A percentile compares a stretch with the other conserved stretches of the same genome.
Conservation (phyloP, 1,284 basidiomycete species). For the Melampsora americana region DNA sequence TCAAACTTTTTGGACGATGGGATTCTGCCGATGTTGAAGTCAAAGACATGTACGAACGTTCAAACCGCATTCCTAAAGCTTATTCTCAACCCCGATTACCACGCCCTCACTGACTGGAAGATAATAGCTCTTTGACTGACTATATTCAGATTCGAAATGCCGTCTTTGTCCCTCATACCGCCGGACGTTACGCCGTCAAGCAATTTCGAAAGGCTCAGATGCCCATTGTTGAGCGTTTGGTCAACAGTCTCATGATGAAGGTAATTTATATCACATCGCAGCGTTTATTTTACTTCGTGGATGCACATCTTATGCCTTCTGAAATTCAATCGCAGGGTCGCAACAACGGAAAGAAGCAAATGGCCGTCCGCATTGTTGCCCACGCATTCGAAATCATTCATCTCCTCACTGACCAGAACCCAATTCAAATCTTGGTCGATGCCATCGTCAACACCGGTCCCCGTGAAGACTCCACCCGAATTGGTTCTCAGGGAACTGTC, state of each 20-base stretch:
- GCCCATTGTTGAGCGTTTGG: slow-evolving; percentile 99
- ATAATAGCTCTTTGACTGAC: slow-evolving; percentile 72
- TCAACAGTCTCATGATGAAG: slow-evolving; percentile 73
- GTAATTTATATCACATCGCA: background rate
- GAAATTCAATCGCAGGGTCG: slow-evolving; percentile 70
- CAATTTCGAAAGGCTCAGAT: slow-evolving; percentile 99
- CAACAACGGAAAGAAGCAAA: slow-evolving; percentile 99
- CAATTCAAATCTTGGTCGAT: slow-evolving; percentile 97
- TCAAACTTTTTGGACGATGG: slow-evolving; percentile 41
- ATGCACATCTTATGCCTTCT: background rate
- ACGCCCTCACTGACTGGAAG: background rate
- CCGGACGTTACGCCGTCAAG: slow-evolving; percentile 98
- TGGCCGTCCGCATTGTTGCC: slow-evolving; percentile 98
- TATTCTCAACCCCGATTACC: background rate
- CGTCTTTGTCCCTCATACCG: slow-evolving; percentile 88
- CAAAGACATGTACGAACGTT: slow-evolving; percentile 73
- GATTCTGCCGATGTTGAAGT: slow-evolving; percentile 68
- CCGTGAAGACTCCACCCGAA: slow-evolving; percentile 99
- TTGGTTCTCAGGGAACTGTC: slow-evolving; percentile 99
- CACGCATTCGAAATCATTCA: slow-evolving; percentile 99
- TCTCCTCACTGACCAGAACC: slow-evolving; percentile 99
- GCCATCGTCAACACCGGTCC: slow-evolving; percentile 99
- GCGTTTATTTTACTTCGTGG: slow-evolving; percentile 1
- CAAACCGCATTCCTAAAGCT: slow-evolving; percentile 19
- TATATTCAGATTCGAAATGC: slow-evolving; percentile 99